These are phyloP conservation scores for Penicillium sclerotiorum DNA, from an alignment of 2,329 filamentous ascomycete species.

Conservation along the genomic window DNA sequence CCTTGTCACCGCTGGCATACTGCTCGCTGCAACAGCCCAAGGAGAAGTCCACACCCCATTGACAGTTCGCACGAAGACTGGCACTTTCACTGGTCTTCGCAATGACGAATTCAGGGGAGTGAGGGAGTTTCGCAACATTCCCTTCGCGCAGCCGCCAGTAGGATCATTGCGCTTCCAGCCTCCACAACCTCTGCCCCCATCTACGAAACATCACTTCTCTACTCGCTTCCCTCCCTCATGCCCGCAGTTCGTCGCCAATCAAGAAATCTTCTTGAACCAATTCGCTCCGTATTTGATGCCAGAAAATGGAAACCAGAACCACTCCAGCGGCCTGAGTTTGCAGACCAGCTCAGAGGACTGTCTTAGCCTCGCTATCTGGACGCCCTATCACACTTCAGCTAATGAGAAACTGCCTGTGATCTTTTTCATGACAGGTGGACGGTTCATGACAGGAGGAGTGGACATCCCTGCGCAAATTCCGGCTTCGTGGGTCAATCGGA, in stretches of 20 bases:
- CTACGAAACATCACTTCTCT: constrained; percentile 27
- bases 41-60: constrained; percentile 1
- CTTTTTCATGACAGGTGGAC: constrained; percentile 54
- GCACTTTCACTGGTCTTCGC: constrained; percentile 6
- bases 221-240: constrained; percentile 36
- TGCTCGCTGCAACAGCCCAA: constrained; percentile 2
- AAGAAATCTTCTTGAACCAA: constrained; percentile 31
- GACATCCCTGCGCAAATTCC: constrained; percentile 53
- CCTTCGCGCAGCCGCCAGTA: constrained; percentile 41
- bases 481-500: constrained; percentile 44
- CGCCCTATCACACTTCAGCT: constrained; percentile 35
- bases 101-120: constrained; percentile 6
- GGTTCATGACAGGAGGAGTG: constrained; percentile 48
- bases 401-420: constrained; percentile 45
- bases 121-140: constrained; percentile 10
- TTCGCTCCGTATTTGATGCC: constrained; percentile 36
- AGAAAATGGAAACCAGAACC: constrained; percentile 34
- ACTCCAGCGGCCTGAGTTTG: constrained; percentile 2
- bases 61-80: constrained; percentile 10
- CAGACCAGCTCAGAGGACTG: constrained; percentile 47
- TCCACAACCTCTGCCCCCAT: constrained; percentile 12
- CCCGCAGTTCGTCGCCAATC: constrained; percentile 37
- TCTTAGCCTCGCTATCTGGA: constrained; percentile 51
- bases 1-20: not conserved
- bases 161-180: constrained; percentile 33